These are phyloP conservation scores for Capronia coronata DNA, from an alignment of 2,329 filamentous ascomycete genomes.

Conservation along the genomic window DNA sequence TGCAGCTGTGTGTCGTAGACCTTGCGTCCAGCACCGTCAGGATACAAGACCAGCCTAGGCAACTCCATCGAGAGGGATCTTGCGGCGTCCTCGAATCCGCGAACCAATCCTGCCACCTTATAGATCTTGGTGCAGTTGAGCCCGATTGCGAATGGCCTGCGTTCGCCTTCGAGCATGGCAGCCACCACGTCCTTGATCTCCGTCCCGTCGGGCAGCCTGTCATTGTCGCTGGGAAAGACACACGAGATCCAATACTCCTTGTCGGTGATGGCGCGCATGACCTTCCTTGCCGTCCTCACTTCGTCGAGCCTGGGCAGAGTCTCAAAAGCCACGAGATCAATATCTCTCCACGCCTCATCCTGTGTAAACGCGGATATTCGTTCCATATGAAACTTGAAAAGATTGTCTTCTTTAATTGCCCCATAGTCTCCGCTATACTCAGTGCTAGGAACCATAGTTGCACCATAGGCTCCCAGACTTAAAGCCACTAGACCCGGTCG, in stretches of 20 bases:
- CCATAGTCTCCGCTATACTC: constrained; percentile 59
- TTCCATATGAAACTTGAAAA: constrained; percentile 53
- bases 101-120: constrained; percentile 31
- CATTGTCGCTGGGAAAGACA: constrained; percentile 53
- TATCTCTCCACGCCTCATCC: constrained; percentile 34
- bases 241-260: constrained; percentile 56
- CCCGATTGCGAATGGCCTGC: constrained; percentile 55
- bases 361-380: constrained; percentile 49
- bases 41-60: constrained; percentile 58
- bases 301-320: constrained; percentile 60
- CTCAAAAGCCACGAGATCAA: constrained; percentile 57
- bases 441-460: constrained; percentile 58
- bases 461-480: constrained; percentile 61
- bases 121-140: constrained; percentile 56
- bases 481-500: constrained; percentile 46
- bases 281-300: constrained; percentile 51
- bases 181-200: constrained; percentile 40
- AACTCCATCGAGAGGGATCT: constrained; percentile 34
- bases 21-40: constrained; percentile 62
- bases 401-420: constrained; percentile 39
- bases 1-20: constrained; percentile 60
- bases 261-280: constrained; percentile 34
- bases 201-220: constrained; percentile 53
- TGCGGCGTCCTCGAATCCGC: constrained; percentile 34
- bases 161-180: constrained; percentile 33